phyloP scores from a whole-genome alignment of 371 early-diverging fungal genomes.

The Sporodiniella umbellata region DNA sequence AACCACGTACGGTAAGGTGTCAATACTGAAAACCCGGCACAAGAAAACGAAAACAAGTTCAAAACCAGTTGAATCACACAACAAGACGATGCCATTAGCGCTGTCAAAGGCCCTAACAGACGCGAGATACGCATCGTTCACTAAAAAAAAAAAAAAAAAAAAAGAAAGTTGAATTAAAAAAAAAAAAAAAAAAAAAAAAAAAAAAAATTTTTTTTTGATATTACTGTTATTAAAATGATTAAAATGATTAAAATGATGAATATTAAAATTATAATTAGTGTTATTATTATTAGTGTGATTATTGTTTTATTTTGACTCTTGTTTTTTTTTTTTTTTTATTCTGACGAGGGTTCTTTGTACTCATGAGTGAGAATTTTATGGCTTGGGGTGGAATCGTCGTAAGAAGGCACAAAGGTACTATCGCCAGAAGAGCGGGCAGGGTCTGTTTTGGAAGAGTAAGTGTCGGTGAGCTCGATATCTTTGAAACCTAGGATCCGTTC shows the following conservation, averaged over 20 bases:
- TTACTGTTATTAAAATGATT: too few species aligned
- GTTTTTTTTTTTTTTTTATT: neutral
- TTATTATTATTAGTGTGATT: too few species aligned
- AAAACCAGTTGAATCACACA: constrained; percentile 54
- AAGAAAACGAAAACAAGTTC: constrained; percentile 51
- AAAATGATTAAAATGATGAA: too few species aligned
- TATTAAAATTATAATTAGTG: too few species aligned
- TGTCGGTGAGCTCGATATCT: neutral
- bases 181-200: neutral
- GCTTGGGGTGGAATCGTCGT: constrained; percentile 18
- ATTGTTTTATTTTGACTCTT: too few species aligned
- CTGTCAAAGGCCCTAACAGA: constrained; percentile 18
- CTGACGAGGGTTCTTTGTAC: too few species aligned
- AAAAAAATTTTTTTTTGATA: neutral
- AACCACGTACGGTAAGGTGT: constrained; percentile 44
- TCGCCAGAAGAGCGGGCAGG: constrained; percentile 7
- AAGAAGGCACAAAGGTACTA: constrained; percentile 6
- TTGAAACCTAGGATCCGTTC: constrained; percentile 2
- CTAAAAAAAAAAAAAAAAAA: neutral
- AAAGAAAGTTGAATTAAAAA: neutral
- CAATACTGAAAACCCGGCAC: constrained; percentile 55
- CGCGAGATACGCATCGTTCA: neutral
- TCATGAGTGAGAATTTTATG: constrained; percentile 14
- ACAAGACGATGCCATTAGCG: constrained; percentile 50
- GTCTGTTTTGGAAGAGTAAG: neutral